phyloP scores from a whole-genome alignment of 176 grass and related monocot genomes.

The Musa acuminata region DNA sequence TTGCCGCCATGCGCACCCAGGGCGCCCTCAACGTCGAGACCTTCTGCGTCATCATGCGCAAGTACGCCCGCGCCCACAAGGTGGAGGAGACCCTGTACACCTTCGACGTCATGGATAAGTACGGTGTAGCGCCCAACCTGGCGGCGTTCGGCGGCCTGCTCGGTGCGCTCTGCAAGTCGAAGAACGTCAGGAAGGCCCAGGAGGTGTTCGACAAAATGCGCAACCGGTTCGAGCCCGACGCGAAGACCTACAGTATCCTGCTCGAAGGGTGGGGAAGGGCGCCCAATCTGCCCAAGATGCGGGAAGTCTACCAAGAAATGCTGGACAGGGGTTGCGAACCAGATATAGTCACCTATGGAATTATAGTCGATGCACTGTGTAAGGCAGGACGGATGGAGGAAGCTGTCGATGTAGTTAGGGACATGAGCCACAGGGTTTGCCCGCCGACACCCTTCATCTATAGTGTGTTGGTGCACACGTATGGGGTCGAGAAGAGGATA shows the following conservation, averaged over 20 bases:
- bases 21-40: constrained; percentile 64
- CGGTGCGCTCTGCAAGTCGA: constrained; percentile 65
- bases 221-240: constrained; percentile 40
- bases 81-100: constrained; percentile 74
- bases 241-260: constrained; percentile 93
- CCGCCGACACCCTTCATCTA: constrained; percentile 75
- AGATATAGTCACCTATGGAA: constrained; percentile 89
- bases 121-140: constrained; percentile 40
- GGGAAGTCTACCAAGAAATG: constrained; percentile 67
- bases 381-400: constrained; percentile 66
- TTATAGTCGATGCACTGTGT: constrained; percentile 88
- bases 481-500: constrained; percentile 69
- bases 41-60: constrained; percentile 86
- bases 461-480: constrained; percentile 66
- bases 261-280: constrained; percentile 93
- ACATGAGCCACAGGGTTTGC: constrained; percentile 58
- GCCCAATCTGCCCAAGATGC: constrained; percentile 85
- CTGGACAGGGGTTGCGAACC: constrained; percentile 50
- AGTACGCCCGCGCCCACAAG: constrained; percentile 73
- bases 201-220: constrained; percentile 83
- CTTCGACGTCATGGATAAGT: constrained; percentile 88
- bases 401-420: constrained; percentile 50
- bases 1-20: constrained; percentile 54
- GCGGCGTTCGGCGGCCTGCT: constrained; percentile 72
- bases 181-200: constrained; percentile 82